phyloP scores from a whole-genome alignment of 805 yeast genomes.

The Henningerozyma blattae region DNA sequence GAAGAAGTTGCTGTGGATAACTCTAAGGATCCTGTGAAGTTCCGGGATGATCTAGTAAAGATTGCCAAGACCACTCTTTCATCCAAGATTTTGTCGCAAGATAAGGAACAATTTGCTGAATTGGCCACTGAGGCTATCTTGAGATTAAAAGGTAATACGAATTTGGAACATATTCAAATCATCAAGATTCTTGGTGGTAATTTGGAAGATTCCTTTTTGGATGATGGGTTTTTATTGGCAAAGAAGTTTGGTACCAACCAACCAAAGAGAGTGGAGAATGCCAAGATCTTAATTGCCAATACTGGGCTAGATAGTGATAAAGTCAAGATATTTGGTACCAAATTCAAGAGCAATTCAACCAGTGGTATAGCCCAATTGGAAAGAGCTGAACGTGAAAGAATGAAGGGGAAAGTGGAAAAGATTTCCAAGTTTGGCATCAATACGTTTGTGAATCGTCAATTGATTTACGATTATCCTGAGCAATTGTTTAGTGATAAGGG shows the following conservation, averaged over 20 bases:
- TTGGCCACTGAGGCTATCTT: conserved; percentile 91
- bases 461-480: conserved; percentile 97
- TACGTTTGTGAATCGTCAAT: conserved; percentile 89
- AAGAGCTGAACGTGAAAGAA: conserved; percentile 86
- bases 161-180: conserved; percentile 85
- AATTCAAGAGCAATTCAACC: conserved; percentile 92
- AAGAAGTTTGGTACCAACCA: conserved; percentile 92
- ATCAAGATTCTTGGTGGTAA: conserved; percentile 91
- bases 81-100: conserved; percentile 90
- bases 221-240: conserved; percentile 88
- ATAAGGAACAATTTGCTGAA: conserved; percentile 77
- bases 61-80: conserved; percentile 91
- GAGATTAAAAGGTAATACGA: conserved; percentile 75
- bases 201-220: conserved; percentile 81
- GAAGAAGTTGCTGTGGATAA: conserved; percentile 68
- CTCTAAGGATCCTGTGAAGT: conserved; percentile 41
- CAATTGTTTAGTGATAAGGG: conserved; percentile 80
- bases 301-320: conserved; percentile 96
- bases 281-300: conserved; percentile 83
- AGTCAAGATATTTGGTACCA: conserved; percentile 95
- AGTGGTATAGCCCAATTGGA: conserved; percentile 88
- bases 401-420: conserved; percentile 80
- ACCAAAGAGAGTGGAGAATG: conserved; percentile 74
- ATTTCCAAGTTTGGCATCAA: conserved; percentile 79
- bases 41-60: conserved; percentile 65